phyloP scores from a whole-genome alignment of 192 early-diverging fungal genomes.

The Geranomyces variabilis region DNA sequence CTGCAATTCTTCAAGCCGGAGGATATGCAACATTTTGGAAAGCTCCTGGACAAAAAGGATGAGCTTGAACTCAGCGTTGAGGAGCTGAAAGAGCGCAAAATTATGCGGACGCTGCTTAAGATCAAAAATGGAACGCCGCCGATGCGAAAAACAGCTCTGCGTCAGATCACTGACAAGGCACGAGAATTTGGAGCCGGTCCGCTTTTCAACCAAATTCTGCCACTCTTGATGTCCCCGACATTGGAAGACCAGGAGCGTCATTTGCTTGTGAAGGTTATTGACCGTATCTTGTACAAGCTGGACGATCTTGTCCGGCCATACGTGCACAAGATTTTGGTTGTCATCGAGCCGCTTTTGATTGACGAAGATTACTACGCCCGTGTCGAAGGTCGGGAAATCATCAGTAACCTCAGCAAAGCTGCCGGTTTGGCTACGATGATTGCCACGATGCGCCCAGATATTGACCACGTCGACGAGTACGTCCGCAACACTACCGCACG shows the following conservation, averaged over 20 bases:
- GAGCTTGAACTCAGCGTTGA: slow-evolving; percentile 81
- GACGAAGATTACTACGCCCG: slow-evolving; percentile 98
- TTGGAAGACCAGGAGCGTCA: slow-evolving; percentile 99
- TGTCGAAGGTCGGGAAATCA: slow-evolving; percentile 96
- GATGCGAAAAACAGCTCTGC: slow-evolving; percentile 87
- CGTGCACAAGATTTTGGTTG: slow-evolving; percentile 98
- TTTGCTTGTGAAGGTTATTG: slow-evolving; percentile 96
- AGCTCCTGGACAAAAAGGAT: slow-evolving; percentile 76
- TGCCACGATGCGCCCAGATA: slow-evolving; percentile 98
- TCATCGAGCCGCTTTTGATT: slow-evolving; percentile 96
- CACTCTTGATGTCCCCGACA: slow-evolving; percentile 94
- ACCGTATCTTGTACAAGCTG: slow-evolving; percentile 92
- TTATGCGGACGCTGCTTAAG: slow-evolving; percentile 92
- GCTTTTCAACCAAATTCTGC: slow-evolving; percentile 95
- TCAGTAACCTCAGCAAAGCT: slow-evolving; percentile 95
- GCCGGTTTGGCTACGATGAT: slow-evolving; percentile 98
- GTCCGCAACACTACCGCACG: slow-evolving; percentile 97
- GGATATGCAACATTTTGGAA: slow-evolving; percentile 97
- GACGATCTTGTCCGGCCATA: slow-evolving; percentile 95
- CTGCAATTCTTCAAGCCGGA: slow-evolving; percentile 95
- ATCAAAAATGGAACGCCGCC: slow-evolving; percentile 99
- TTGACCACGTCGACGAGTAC: slow-evolving; percentile 97
- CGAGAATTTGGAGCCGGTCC: slow-evolving; percentile 91
- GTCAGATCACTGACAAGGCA: slow-evolving; percentile 96
- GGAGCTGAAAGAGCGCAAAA: slow-evolving; percentile 93